A percentile compares a stretch with the other conserved stretches of the same genome.
Evolutionary conservation across 2,329 filamentous ascomycete genomes (phyloP).

Genomic region (Aureobasidium pullulans): DNA sequence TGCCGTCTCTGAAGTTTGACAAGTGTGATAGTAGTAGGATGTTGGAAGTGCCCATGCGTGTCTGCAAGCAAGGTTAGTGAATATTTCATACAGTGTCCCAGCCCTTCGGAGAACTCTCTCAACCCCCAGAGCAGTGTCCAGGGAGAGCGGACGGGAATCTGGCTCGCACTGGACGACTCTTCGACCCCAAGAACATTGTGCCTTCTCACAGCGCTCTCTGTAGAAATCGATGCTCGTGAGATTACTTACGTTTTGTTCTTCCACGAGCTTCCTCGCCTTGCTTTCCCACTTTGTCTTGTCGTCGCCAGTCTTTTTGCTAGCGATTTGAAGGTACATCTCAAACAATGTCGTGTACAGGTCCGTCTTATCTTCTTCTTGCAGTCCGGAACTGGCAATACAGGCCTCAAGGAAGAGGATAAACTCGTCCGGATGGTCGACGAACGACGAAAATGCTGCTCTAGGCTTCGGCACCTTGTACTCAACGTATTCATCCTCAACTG

Average conservation of each 20-base stretch:
- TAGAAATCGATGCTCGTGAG: neutral
- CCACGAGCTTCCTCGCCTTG: constrained; percentile 84
- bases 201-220: no score
- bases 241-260: constrained; percentile 57
- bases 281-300: constrained; percentile 76
- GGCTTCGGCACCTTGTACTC: constrained; percentile 76
- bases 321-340: constrained; percentile 94
- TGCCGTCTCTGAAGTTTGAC: constrained; percentile 82
- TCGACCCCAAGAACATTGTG: no score
- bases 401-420: constrained; percentile 92
- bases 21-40: constrained; percentile 88
- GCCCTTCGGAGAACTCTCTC: no score
- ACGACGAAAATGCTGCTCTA: constrained; percentile 86
- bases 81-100: neutral
- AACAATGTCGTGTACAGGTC: constrained; percentile 94
- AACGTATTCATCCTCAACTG: constrained; percentile 42
- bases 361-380: constrained; percentile 67
- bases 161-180: no score
- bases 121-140: no score
- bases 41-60: constrained; percentile 85
- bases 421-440: constrained; percentile 86
- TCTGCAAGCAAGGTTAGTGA: neutral
- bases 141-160: no score
- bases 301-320: constrained; percentile 62
- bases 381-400: constrained; percentile 62